Evolutionary conservation across 1,139 yeast species (phyloP).

Genomic region (Sugiyamaella novakii): DNA sequence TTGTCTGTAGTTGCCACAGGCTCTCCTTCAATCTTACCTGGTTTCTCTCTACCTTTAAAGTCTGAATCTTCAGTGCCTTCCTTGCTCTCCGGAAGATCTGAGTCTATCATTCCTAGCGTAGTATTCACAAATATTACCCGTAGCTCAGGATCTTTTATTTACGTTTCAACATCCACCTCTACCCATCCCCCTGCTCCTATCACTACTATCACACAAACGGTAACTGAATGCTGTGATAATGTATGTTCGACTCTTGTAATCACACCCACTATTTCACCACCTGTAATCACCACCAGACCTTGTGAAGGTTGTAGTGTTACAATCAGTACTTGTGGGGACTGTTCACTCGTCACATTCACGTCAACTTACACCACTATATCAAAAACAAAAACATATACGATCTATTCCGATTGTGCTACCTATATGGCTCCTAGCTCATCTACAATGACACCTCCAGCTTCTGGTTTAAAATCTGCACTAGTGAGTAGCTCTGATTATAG

Average conservation of each 20-base stretch:
- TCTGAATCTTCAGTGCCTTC: no score
- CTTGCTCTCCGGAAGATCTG: no score
- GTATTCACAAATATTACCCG: conserved; percentile 10
- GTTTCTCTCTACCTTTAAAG: no score
- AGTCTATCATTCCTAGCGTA: background rate
- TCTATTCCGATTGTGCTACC: conserved; percentile 29
- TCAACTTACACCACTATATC: conserved; percentile 29
- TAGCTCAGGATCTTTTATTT: conserved; percentile 6
- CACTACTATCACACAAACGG: conserved; percentile 13
- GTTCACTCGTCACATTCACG: conserved; percentile 23
- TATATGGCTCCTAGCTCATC: conserved; percentile 19
- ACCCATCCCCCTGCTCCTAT: no score
- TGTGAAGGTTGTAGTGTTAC: conserved; percentile 29
- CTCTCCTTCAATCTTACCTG: no score
- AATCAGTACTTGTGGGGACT: conserved; percentile 27
- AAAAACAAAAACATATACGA: conserved; percentile 26
- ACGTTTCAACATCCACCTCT: conserved; percentile 6
- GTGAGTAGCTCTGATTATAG: no score
- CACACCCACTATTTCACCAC: conserved; percentile 31
- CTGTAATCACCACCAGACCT: conserved; percentile 28
- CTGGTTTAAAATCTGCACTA: background rate
- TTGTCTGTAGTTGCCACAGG: no score
- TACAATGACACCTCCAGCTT: conserved; percentile 14
- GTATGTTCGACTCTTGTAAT: conserved; percentile 32
- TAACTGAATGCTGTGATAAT: conserved; percentile 31